Evolutionary conservation across 208 protist genomes (phyloP), one percentile per base, ranked within the genome.

Genomic region (Strigomonas culicis): DNA sequence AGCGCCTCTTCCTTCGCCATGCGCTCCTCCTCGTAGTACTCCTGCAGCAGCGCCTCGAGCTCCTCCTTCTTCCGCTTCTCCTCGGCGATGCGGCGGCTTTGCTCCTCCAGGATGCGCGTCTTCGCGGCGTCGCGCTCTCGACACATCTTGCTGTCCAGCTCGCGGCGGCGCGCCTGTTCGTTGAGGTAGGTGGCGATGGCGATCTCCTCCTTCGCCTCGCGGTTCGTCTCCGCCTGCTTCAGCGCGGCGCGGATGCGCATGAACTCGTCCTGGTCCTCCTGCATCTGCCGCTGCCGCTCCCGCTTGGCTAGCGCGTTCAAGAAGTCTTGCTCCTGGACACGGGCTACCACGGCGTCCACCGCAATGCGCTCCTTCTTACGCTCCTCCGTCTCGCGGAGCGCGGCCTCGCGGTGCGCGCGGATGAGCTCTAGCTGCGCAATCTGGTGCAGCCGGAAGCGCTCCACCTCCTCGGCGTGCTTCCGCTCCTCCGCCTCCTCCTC

Each of bases 1-100:
- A 81, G 66, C 43, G 86, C 85, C 22, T 63, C 59, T 68, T 93
- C 89, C 80, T 94, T 88, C 10, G 86, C 76, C 39, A 95, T 17
- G 11, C 80, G 85, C 72, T 94, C 83, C 70, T 94, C 92, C 58
- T 90, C 76, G 70, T 97, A 93, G 77, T 95, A 95, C 66, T 97
- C 87, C 64, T 88, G 79, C 39, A 97, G 65, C 24, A 97, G 77
- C 62, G 43, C 72, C 72, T 97, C 88, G 13, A 95, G 77, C 74
- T 97, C 88, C 21, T 84, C 63, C 69, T 93, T 91, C 70, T 91
- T 92, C 47, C 60, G 46, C 63, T 85, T 74, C 78, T 97, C 92
- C 43, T 90, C 84, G 7, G 77, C 76, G 41, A 97, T 97, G 43
- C 80, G 80, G 22, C 70, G 60, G 63, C 88, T 79, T 63, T 97